These are phyloP conservation scores for Pseudotulostoma volvatum DNA, from an alignment of 495 filamentous ascomycete species.

Conservation along the genomic window DNA sequence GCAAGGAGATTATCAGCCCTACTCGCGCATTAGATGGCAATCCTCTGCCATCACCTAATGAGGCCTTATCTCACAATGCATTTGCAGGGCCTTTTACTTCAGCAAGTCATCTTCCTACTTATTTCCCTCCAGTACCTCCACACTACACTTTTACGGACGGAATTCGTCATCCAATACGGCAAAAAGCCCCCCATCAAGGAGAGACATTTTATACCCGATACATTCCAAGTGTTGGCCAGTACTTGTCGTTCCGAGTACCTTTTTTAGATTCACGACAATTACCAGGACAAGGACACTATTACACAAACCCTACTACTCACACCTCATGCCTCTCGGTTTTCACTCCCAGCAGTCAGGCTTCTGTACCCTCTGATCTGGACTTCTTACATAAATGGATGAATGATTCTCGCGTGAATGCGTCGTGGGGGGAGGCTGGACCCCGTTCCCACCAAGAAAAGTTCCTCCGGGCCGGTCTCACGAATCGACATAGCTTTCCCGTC, in stretches of 20 bases:
- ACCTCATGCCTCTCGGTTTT: slow-evolving; percentile 13
- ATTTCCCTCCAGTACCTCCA: slow-evolving; percentile 67
- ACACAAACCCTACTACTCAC: slow-evolving; percentile 11
- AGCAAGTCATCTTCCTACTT: slow-evolving; percentile 70
- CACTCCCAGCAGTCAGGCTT: slow-evolving; percentile 13
- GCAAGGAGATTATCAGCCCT: slow-evolving; percentile 30
- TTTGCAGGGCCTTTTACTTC: slow-evolving; percentile 52
- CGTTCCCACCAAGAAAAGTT: slow-evolving; percentile 48
- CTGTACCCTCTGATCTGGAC: slow-evolving; percentile 44
- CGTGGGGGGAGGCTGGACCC: slow-evolving; percentile 63
- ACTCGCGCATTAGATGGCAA: slow-evolving; percentile 6
- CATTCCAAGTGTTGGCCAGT: slow-evolving; percentile 65
- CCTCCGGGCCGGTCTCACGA: slow-evolving; percentile 44
- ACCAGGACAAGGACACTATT: slow-evolving; percentile 12
- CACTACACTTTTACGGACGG: slow-evolving; percentile 68
- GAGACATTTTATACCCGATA: slow-evolving; percentile 83
- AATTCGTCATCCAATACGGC: slow-evolving; percentile 71
- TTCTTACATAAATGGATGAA: slow-evolving; percentile 83
- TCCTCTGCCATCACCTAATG: slow-evolving; percentile 8
- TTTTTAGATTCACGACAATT: slow-evolving; percentile 19
- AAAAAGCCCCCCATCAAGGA: slow-evolving; percentile 76
- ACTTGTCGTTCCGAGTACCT: slow-evolving; percentile 75
- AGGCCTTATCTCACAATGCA: slow-evolving; percentile 14
- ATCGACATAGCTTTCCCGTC: slow-evolving; percentile 67
- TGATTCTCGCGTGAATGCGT: slow-evolving; percentile 60